Evolutionary conservation across 495 filamentous ascomycete species (phyloP).

Genomic region (Coniosporium apollinis): DNA sequence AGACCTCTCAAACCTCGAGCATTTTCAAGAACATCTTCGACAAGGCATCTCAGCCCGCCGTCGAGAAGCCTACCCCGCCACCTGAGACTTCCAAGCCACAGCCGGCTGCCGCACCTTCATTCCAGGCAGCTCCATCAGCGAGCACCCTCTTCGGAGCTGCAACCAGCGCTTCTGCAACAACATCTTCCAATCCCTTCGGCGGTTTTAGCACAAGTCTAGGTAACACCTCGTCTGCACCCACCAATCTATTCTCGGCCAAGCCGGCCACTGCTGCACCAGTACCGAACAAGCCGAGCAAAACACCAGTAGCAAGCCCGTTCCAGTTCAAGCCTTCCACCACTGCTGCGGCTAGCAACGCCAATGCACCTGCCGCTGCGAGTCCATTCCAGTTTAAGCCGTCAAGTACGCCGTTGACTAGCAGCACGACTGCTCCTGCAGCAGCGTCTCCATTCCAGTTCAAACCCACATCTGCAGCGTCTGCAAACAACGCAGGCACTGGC

Average conservation of each 20-base stretch:
- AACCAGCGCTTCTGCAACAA: not conserved
- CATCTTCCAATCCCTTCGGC: not conserved
- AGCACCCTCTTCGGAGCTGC: not conserved
- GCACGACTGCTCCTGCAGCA: not conserved
- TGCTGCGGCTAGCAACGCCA: not conserved
- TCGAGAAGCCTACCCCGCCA: not conserved
- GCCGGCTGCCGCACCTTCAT: not conserved
- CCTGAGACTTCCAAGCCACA: not conserved
- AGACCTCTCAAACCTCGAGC: not conserved
- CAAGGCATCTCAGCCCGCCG: not conserved
- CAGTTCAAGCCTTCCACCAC: not conserved
- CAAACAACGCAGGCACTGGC: no score
- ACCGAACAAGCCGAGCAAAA: not conserved
- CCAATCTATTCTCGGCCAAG: not conserved
- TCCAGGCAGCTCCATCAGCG: not conserved
- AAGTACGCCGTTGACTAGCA: not conserved
- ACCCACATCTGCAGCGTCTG: constrained; percentile 3
- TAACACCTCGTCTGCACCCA: not conserved
- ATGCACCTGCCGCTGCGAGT: not conserved
- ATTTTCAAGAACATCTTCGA: constrained; percentile 2
- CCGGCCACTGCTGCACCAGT: not conserved
- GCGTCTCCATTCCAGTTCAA: no score
- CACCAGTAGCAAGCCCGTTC: not conserved
- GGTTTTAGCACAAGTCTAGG: not conserved
- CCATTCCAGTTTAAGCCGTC: not conserved